A percentile compares a stretch with the other conserved stretches of the same genome.
phyloP scores from a whole-genome alignment of 805 yeast genomes.

The Spathaspora hagerdaliae region DNA sequence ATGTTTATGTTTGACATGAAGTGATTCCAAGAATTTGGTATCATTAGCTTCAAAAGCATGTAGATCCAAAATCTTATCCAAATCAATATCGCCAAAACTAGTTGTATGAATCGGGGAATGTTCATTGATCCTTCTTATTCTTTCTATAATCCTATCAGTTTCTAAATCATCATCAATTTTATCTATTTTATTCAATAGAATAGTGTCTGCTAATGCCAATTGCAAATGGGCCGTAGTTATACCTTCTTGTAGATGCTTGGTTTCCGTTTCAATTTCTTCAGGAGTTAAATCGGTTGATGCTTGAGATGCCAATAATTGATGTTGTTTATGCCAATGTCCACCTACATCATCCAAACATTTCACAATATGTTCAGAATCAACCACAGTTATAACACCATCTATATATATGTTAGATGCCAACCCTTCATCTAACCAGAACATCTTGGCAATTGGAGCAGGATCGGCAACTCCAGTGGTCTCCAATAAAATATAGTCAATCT shows the following conservation, averaged over 20 bases:
- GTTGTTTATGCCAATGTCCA: constrained; percentile 60
- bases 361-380: constrained; percentile 68
- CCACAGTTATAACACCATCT: constrained; percentile 87
- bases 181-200: constrained; percentile 79
- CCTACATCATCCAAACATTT: constrained; percentile 67
- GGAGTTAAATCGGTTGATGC: constrained; percentile 17
- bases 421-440: constrained; percentile 97
- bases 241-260: constrained; percentile 35
- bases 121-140: constrained; percentile 56
- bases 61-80: constrained; percentile 65
- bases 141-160: constrained; percentile 27
- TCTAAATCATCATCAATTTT: constrained; percentile 20
- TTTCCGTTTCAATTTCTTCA: constrained; percentile 28
- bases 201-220: constrained; percentile 82
- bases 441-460: constrained; percentile 93
- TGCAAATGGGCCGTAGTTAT: constrained; percentile 85
- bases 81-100: constrained; percentile 68
- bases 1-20: constrained; percentile 9
- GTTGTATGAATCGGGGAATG: constrained; percentile 67
- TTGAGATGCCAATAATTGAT: constrained; percentile 24
- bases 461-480: constrained; percentile 98
- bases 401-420: constrained; percentile 78
- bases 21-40: constrained; percentile 11
- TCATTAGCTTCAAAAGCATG: constrained; percentile 62
- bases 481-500: constrained; percentile 83